A percentile compares a stretch with the other conserved stretches of the same genome.
Evolutionary conservation across 352 stramenopile genomes (phyloP).

Genomic region (Pythium sukuiense): DNA sequence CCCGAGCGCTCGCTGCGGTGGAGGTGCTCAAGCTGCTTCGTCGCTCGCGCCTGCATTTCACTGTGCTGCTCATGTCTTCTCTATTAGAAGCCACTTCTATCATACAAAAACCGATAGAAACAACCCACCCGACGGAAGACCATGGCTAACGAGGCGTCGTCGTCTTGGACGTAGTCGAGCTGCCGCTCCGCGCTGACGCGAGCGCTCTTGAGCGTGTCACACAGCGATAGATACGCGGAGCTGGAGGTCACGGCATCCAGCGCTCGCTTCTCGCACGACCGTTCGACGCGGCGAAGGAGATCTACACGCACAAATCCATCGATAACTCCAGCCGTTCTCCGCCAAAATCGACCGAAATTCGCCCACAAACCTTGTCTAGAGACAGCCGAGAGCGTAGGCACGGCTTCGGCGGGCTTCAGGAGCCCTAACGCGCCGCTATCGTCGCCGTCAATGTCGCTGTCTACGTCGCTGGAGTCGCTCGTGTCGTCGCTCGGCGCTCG

Average conservation of each 20-base stretch:
- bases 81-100: conserved; percentile 1
- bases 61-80: conserved; percentile 19
- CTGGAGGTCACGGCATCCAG: conserved; percentile 53
- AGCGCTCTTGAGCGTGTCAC: conserved; percentile 54
- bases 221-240: conserved; percentile 57
- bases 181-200: conserved; percentile 52
- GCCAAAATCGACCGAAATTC: neutral
- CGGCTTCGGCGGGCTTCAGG: conserved; percentile 8
- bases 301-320: conserved; percentile 29
- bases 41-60: conserved; percentile 39
- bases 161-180: conserved; percentile 25
- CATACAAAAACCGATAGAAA: conserved; percentile 8
- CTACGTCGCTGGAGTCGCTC: conserved; percentile 48
- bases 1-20: conserved; percentile 37
- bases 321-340: neutral
- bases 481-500: conserved; percentile 53
- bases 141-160: conserved; percentile 23
- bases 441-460: conserved; percentile 17
- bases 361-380: conserved; percentile 37
- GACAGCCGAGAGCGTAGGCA: conserved; percentile 27
- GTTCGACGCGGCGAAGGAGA: conserved; percentile 61
- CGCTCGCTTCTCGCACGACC: conserved; percentile 60
- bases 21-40: conserved; percentile 43
- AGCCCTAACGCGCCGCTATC: conserved; percentile 25
- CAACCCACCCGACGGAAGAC: conserved; percentile 33